A percentile compares a stretch with the other conserved stretches of the same genome.
Conservation (phyloP, 1,139 yeast species). For the Candida tropicalis region DNA sequence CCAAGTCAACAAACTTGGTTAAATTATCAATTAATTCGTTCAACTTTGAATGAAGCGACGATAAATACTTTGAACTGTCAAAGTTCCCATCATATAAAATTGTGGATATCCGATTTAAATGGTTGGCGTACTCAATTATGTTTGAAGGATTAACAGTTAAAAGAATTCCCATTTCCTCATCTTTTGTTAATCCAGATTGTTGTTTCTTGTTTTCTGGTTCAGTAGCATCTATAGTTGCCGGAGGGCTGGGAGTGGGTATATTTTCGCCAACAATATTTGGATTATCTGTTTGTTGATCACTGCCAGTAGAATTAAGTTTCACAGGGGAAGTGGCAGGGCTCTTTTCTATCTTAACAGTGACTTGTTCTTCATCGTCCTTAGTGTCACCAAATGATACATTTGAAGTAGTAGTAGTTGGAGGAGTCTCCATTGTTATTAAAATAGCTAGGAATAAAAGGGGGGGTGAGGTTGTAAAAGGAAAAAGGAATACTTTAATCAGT, state of each 20-base stretch:
- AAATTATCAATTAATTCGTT: slow-evolving; percentile 29
- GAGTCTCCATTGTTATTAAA: slow-evolving; percentile 1
- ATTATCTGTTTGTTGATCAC: neutral
- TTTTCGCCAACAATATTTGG: neutral
- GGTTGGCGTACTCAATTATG: slow-evolving; percentile 43
- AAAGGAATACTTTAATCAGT: neutral
- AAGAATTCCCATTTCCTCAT: slow-evolving; percentile 34
- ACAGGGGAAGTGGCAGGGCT: neutral
- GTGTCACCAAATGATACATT: slow-evolving; percentile 1
- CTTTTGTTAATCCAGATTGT: slow-evolving; percentile 19
- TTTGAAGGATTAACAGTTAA: slow-evolving; percentile 31
- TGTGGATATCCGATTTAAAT: slow-evolving; percentile 34
- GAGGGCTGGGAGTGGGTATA: neutral
- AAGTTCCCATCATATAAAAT: slow-evolving; percentile 28
- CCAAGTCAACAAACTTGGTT: slow-evolving; percentile 23
- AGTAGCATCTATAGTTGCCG: neutral
- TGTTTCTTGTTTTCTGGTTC: neutral
- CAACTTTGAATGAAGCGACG: slow-evolving; percentile 27
- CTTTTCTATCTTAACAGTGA: neutral
- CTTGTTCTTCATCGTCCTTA: neutral
- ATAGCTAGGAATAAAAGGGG: neutral
- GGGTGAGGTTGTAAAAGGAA: neutral
- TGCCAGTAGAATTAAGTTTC: neutral
- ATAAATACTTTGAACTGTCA: slow-evolving; percentile 17
- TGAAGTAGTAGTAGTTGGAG: neutral